Evolutionary conservation across 2,329 filamentous ascomycete genomes (phyloP).

Genomic region (Colletotrichum tofieldiae): DNA sequence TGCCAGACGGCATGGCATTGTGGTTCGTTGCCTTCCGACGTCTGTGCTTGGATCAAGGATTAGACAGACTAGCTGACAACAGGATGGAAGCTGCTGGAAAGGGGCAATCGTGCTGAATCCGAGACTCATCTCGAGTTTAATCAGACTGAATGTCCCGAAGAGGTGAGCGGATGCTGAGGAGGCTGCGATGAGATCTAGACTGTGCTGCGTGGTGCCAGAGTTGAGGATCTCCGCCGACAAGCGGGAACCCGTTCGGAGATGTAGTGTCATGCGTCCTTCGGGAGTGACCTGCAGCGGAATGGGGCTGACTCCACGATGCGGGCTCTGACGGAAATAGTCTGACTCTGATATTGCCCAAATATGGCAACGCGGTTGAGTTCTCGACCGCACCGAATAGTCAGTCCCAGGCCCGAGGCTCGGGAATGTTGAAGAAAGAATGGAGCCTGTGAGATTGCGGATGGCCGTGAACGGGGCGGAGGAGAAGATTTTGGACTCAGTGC

Average conservation of each 20-base stretch:
- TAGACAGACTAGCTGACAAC: background rate
- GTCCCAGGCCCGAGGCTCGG: slow-evolving; percentile 5
- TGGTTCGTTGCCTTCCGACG: background rate
- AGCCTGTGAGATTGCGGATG: slow-evolving; percentile 28
- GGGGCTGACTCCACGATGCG: slow-evolving; percentile 3
- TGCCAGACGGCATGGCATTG: slow-evolving; percentile 24
- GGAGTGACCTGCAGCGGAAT: slow-evolving; percentile 19
- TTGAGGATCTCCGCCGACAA: background rate
- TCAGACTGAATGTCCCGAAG: background rate
- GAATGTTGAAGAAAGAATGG: slow-evolving; percentile 23
- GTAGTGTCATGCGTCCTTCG: slow-evolving; percentile 20
- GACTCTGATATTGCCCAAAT: background rate
- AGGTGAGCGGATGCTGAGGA: background rate
- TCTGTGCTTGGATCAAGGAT: slow-evolving; percentile 25
- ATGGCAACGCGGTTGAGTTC: background rate
- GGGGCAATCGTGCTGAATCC: background rate
- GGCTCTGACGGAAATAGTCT: slow-evolving; percentile 6
- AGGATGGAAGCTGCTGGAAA: slow-evolving; percentile 1
- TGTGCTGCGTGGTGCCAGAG: background rate
- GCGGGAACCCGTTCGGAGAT: slow-evolving; percentile 22
- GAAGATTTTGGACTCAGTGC: slow-evolving; percentile 35
- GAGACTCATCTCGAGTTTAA: slow-evolving; percentile 1
- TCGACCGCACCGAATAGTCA: slow-evolving; percentile 4
- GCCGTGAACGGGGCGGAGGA: slow-evolving; percentile 23
- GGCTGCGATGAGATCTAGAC: background rate